phyloP scores from a whole-genome alignment of 2,329 filamentous ascomycete species.

The Dactylella cylindrospora region DNA sequence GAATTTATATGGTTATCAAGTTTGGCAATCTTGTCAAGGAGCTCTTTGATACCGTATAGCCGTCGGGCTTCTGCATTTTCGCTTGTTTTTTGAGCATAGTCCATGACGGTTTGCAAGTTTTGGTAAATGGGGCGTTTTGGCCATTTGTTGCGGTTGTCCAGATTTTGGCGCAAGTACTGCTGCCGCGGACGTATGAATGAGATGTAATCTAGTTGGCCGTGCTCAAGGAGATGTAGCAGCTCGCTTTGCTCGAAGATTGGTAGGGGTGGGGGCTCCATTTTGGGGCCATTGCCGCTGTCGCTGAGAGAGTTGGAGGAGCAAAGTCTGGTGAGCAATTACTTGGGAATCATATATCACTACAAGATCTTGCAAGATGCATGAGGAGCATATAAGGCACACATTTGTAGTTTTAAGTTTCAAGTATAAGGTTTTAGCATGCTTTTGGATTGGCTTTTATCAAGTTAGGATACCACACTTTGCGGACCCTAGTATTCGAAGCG shows the following conservation, averaged over 20 bases:
- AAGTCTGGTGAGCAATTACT: too few species aligned
- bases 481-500: too few species aligned
- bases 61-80: background rate
- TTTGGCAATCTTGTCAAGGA: slow-evolving; percentile 24
- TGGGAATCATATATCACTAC: too few species aligned
- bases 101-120: slow-evolving; percentile 20
- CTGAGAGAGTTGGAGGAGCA: too few species aligned
- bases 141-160: background rate
- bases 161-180: slow-evolving; percentile 13
- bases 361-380: background rate
- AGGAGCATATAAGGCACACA: background rate
- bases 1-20: slow-evolving; percentile 22
- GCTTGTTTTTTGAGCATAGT: slow-evolving; percentile 1
- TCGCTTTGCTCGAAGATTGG: slow-evolving; percentile 21
- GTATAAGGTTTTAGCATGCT: background rate
- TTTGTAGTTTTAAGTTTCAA: background rate
- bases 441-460: background rate
- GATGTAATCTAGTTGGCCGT: background rate
- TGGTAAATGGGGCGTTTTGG: slow-evolving; percentile 13
- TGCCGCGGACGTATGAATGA: slow-evolving; percentile 22
- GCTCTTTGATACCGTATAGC: slow-evolving; percentile 15
- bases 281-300: too few species aligned
- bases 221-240: slow-evolving; percentile 4
- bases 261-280: too few species aligned
- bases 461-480: too few species aligned